A percentile compares a stretch with the other conserved stretches of the same genome.
Evolutionary conservation across 768 basidiomycete species (phyloP).

Genomic region (Kwoniella bestiolae): DNA sequence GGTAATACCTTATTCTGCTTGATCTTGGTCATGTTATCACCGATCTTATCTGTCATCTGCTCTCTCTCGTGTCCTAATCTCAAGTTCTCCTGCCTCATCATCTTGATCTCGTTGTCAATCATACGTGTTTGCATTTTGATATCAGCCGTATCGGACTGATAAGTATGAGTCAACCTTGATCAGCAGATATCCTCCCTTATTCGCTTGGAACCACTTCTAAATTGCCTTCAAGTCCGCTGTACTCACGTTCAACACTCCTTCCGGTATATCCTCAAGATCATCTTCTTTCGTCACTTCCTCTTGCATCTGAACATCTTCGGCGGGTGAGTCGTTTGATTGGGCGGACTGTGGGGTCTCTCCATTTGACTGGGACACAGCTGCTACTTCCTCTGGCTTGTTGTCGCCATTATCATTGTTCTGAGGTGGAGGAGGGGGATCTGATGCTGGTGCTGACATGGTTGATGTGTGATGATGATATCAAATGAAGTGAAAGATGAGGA

Average conservation of each 20-base stretch:
- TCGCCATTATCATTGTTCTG: slow-evolving; percentile 13
- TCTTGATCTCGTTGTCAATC: slow-evolving; percentile 97
- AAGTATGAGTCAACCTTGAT: not conserved
- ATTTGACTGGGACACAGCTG: not conserved
- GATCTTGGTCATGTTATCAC: slow-evolving; percentile 96
- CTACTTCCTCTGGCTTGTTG: slow-evolving; percentile 20
- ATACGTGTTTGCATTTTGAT: slow-evolving; percentile 85
- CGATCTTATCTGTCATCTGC: slow-evolving; percentile 98
- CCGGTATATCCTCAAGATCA: slow-evolving; percentile 88
- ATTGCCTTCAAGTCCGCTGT: too few relatives aligned
- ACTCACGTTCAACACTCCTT: slow-evolving; percentile 74
- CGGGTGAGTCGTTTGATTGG: slow-evolving; percentile 5
- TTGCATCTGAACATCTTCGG: slow-evolving; percentile 52
- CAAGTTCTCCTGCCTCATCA: slow-evolving; percentile 93
- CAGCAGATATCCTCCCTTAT: not conserved
- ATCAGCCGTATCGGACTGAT: slow-evolving; percentile 69
- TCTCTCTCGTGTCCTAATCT: slow-evolving; percentile 91
- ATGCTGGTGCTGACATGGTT: slow-evolving; percentile 45
- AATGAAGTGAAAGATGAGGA: not conserved
- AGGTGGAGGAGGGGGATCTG: slow-evolving; percentile 47
- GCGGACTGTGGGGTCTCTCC: not conserved
- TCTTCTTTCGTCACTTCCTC: slow-evolving; percentile 60
- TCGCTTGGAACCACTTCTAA: too few relatives aligned
- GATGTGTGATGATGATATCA: not conserved
- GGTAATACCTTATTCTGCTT: slow-evolving; percentile 99